These are phyloP conservation scores for Talaromyces stipitatus DNA, from an alignment of 495 filamentous ascomycete species.

Conservation along the genomic window DNA sequence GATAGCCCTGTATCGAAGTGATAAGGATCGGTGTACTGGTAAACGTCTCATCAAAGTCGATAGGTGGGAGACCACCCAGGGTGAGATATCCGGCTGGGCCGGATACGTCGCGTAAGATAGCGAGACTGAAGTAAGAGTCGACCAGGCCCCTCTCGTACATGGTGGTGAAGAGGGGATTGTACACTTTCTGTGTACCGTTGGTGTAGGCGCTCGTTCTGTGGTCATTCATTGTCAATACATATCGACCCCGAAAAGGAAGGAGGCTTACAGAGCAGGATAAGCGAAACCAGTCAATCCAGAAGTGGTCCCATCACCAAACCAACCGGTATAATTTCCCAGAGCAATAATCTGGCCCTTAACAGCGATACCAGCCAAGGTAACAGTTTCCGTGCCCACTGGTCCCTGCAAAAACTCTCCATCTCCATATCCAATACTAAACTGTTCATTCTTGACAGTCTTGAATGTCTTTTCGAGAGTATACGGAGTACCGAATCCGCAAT, in stretches of 20 bases:
- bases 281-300: background rate
- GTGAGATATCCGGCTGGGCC: conserved; percentile 31
- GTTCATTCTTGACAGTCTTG: background rate
- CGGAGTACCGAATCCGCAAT: background rate
- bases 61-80: conserved; percentile 45
- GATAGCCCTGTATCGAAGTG: conserved; percentile 11
- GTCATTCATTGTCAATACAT: background rate
- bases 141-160: conserved; percentile 46
- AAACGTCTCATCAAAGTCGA: conserved; percentile 24
- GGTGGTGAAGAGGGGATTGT: conserved; percentile 51
- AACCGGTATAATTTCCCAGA: background rate
- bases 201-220: conserved; percentile 33
- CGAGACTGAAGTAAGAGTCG: conserved; percentile 44
- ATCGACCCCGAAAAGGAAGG: background rate
- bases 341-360: background rate
- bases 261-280: background rate
- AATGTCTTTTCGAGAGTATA: background rate
- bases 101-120: conserved; percentile 20
- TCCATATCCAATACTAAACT: background rate
- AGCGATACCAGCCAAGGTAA: background rate
- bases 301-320: background rate
- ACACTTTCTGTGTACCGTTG: conserved; percentile 23
- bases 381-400: background rate
- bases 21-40: conserved; percentile 31
- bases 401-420: background rate